Percentiles rank a stretch among this genome's conserved stretches.
Evolutionary conservation across 2,329 filamentous ascomycete genomes (phyloP).

Genomic region (Rhynchosporium secalis): DNA sequence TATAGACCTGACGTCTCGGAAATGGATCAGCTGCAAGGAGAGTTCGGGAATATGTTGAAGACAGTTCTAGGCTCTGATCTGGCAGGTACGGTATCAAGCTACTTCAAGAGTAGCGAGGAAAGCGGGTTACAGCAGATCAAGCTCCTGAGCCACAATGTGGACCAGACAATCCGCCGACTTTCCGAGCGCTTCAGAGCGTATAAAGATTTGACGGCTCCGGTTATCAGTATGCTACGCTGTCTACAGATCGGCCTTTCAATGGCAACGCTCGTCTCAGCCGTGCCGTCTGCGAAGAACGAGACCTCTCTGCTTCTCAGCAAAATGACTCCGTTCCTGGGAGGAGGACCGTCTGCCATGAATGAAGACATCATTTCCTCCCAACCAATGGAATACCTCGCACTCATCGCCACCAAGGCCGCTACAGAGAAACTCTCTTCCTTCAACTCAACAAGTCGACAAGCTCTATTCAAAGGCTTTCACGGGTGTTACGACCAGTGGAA

Average conservation of each 20-base stretch:
- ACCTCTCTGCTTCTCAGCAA: constrained; percentile 42
- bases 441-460: constrained; percentile 47
- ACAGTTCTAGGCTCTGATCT: constrained; percentile 32
- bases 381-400: constrained; percentile 52
- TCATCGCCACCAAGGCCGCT: constrained; percentile 47
- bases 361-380: constrained; percentile 25
- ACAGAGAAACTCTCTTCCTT: constrained; percentile 51
- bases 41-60: constrained; percentile 76
- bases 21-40: constrained; percentile 72
- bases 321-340: constrained; percentile 59
- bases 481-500: constrained; percentile 80
- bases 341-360: constrained; percentile 29
- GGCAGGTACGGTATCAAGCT: constrained; percentile 22
- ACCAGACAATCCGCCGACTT: constrained; percentile 69
- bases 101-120: constrained; percentile 40
- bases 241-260: constrained; percentile 74
- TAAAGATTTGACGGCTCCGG: constrained; percentile 78
- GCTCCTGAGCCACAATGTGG: constrained; percentile 56
- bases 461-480: constrained; percentile 67
- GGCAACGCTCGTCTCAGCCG: constrained; percentile 39
- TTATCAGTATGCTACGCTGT: constrained; percentile 76
- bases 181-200: constrained; percentile 72
- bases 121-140: constrained; percentile 45
- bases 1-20: constrained; percentile 70
- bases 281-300: constrained; percentile 18